phyloP scores from a whole-genome alignment of 2,329 filamentous ascomycete species.

The Colletotrichum gloeosporioides region DNA sequence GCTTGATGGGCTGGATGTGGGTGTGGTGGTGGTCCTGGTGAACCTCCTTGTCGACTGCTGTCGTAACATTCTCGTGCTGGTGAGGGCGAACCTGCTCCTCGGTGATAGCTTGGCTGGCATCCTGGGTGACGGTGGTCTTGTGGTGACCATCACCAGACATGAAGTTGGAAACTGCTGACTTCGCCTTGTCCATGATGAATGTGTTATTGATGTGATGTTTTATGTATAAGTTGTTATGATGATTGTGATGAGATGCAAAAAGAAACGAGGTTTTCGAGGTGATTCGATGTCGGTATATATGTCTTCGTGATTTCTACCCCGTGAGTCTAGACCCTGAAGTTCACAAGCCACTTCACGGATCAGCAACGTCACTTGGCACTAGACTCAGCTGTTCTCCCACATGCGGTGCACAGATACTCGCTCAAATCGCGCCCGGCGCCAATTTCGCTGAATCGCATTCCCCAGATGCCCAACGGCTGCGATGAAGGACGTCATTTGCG shows the following conservation, averaged over 20 bases:
- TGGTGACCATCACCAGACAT: conserved; percentile 67
- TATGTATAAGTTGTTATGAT: fast-evolving
- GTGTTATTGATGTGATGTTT: background rate
- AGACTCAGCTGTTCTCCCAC: background rate
- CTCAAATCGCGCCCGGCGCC: background rate
- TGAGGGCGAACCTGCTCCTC: conserved; percentile 65
- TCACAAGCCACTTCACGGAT: background rate
- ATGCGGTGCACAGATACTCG: background rate
- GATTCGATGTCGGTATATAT: background rate
- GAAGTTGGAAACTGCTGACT: conserved; percentile 66
- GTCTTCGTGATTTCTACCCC: background rate
- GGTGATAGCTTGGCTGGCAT: conserved; percentile 63
- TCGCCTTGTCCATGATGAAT: conserved; percentile 67
- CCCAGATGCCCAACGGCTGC: background rate
- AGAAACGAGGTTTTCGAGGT: background rate
- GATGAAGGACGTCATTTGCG: conserved; percentile 10
- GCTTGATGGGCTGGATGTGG: conserved; percentile 66
- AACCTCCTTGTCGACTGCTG: conserved; percentile 70
- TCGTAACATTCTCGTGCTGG: conserved; percentile 66
- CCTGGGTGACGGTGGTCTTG: conserved; percentile 74
- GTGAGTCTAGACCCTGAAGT: background rate
- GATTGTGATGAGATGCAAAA: background rate
- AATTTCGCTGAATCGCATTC: background rate
- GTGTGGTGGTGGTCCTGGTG: conserved; percentile 78
- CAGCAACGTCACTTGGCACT: background rate